Evolutionary conservation across 1,139 yeast species (phyloP).

Genomic region (Wickerhamomyces sp.): DNA sequence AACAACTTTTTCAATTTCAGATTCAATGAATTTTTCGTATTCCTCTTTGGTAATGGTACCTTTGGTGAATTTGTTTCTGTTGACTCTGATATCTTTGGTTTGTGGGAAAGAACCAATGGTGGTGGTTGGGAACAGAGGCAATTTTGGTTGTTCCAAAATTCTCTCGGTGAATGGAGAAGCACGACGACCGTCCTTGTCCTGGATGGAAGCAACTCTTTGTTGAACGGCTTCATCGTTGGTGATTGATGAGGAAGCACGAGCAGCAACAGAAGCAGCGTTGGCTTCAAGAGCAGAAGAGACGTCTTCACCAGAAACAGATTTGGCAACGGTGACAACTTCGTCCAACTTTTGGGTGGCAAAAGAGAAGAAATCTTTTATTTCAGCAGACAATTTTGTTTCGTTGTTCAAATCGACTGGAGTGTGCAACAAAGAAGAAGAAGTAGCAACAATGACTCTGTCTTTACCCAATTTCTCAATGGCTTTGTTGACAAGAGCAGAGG

Average conservation of each 20-base stretch:
- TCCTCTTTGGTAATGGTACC: constrained; percentile 93
- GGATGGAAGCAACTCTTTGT: constrained; percentile 77
- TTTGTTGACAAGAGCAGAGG: constrained; percentile 72
- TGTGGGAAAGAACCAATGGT: constrained; percentile 99
- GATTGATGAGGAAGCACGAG: constrained; percentile 82
- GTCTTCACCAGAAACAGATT: constrained; percentile 81
- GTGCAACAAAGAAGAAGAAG: constrained; percentile 96
- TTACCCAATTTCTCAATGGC: constrained; percentile 83
- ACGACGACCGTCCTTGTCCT: constrained; percentile 80
- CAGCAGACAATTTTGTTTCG: constrained; percentile 86
- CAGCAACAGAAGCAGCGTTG: constrained; percentile 79
- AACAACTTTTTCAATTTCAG: constrained; percentile 92
- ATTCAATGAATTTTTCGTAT: constrained; percentile 92
- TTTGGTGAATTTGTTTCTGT: constrained; percentile 97
- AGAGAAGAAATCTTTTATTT: constrained; percentile 96
- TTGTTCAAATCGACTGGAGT: constrained; percentile 94
- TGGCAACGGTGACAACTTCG: constrained; percentile 89
- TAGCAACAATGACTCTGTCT: constrained; percentile 85
- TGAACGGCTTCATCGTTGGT: constrained; percentile 91
- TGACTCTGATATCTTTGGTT: constrained; percentile 97
- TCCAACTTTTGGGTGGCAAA: constrained; percentile 93
- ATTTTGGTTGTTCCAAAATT: constrained; percentile 86
- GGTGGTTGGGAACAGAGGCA: constrained; percentile 99
- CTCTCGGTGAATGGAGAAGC: constrained; percentile 80
- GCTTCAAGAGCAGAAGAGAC: constrained; percentile 61